Evolutionary conservation across 2,329 filamentous ascomycete genomes (phyloP), one percentile per base, ranked within the genome.

Genomic region (Apiospora rasikravindrae): DNA sequence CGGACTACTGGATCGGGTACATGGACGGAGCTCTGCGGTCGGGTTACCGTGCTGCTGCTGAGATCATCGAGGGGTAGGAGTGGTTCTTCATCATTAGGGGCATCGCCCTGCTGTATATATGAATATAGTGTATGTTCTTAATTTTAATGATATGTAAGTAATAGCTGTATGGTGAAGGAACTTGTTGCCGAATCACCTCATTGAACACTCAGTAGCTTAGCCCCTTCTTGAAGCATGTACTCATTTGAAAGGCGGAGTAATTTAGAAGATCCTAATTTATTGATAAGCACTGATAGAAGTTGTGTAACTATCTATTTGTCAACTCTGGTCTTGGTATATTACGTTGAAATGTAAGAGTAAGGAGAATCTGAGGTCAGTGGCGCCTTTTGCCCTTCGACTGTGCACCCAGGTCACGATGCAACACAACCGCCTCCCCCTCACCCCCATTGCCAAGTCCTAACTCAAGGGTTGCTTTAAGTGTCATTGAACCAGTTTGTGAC

Each of bases 1-100:
- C 69, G 22, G 69, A 64, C 69, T 64, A 61, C 29, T 70, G 47
- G 69, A n/a, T 64, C 7, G 69, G 69, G 4, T 70, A 70, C 22
- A 64, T 70, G 69, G 69, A 70, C 5, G 69, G 69, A 14, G 69
- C 69, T 6, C 42, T 70, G 33, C 69, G 69, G 37, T 37, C 47
- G 13, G 69, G 69, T 6, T 64, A 70, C n/a, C 69, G 69, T 26
- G 69, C 69, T 14, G 69, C 69, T 14, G 37, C 47, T 11, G 69
- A 70, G 49, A 33, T 71, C 69, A 42, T 72, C 67, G 14, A 40
- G 19, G 33, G 53, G 29, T 61, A 61, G 16, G 8, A 37, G 14
- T 61, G 7, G 16, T 61, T 10, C 14, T 57, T 19, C 8, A 19
- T 2, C 5, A 57, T 1, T 5, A 10, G 16, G 13, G 51, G 24